Evolutionary conservation across 306 rosid genomes (phyloP).

Genomic region (Lithocarpus polystachyus): DNA sequence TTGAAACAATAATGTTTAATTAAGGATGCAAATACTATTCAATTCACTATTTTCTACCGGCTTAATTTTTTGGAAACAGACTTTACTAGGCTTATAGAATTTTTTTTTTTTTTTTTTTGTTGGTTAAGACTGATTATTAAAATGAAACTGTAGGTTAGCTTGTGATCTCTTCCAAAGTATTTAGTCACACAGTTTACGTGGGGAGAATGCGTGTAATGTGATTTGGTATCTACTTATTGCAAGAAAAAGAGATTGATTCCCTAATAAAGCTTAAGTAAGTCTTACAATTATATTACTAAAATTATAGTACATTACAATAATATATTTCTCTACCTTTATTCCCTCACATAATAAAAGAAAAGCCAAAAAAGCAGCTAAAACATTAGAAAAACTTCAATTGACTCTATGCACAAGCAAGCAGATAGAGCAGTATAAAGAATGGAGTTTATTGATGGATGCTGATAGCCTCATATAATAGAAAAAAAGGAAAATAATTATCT

Average conservation of each 20-base stretch:
- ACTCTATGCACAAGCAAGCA: conserved; percentile 39
- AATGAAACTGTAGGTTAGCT: neutral
- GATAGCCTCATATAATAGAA: too few relatives aligned
- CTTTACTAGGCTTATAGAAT: neutral
- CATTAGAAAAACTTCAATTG: conserved; percentile 16
- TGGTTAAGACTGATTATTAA: neutral
- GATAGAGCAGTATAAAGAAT: neutral
- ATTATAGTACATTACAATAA: neutral
- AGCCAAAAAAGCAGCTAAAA: neutral
- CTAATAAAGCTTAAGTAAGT: neutral
- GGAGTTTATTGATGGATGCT: neutral
- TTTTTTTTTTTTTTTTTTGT: neutral
- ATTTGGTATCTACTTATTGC: conserved; percentile 19
- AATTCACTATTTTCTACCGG: too few relatives aligned
- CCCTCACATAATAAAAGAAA: conserved; percentile 22
- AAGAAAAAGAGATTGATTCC: conserved; percentile 29
- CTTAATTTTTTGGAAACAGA: neutral
- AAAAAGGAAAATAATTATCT: neutral
- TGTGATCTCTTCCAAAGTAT: conserved; percentile 1
- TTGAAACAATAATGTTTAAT: too few relatives aligned
- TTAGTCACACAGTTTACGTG: neutral
- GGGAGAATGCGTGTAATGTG: neutral
- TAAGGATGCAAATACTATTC: too few relatives aligned
- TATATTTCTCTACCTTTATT: conserved; percentile 29
- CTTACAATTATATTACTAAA: neutral